Base-by-base conservation (phyloP, 176 grass and related monocot genomes). In the Hsuehochloa calcarea region DNA sequence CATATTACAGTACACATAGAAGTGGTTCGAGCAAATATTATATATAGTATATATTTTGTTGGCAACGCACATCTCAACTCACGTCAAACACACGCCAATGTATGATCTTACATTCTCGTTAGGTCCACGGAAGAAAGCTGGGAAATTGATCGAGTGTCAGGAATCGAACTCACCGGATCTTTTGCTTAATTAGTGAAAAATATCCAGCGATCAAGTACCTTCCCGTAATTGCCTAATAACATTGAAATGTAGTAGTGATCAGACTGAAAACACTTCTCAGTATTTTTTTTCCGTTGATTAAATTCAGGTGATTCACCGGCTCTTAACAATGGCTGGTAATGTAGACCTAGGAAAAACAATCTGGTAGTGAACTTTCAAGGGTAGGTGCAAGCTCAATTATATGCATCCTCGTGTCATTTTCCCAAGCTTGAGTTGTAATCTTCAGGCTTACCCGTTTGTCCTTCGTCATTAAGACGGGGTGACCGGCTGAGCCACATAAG, bases 351-450 rank as follows among this genome's bases (percentile, higher is more conserved):
- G 60, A 9, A 67, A n/a, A 54, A 81, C 35, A 54, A 81, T 47
- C 23, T 2, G 61, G 79, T 4, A 60, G 37, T 38, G 37, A 38
- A 25, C 16, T 12, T 55, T 4, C 11, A 58, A 35, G 3, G 23
- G 55, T 27, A 71, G 75, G 41, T 50, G 80, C 51, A 4, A 73
- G 55, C 39, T n/a, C 35, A 84, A 63, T 83, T 65, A 88, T 54
- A 70, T 83, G 55, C 59, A 54, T 22, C 44, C 12, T 23, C 65
- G 1, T 20, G 31, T 88, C 54, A 29, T 83, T 88, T 77, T 88
- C 65, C 0, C 10, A 4, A 4, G 39, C 41, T 62, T 49, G 27
- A 61, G 62, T 16, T 82, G 79, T 82, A 70, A 31, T 9, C 43
- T 40, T 80, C 72, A 62, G 80, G 29, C 22, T 6, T 77, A 58